phyloP scores from a whole-genome alignment of 2,329 filamentous ascomycete species.

The Penicillium decumbens region DNA sequence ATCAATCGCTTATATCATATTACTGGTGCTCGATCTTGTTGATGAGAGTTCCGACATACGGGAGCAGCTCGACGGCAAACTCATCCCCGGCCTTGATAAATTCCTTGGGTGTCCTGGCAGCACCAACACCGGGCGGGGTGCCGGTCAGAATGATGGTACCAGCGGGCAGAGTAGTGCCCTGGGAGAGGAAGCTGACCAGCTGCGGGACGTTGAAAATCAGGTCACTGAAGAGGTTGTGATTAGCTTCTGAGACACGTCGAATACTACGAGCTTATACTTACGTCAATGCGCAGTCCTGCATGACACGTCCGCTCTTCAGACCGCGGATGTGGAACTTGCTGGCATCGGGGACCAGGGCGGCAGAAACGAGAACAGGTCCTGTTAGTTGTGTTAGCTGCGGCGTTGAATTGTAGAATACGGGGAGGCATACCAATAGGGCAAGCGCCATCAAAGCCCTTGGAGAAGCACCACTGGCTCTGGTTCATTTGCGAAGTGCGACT shows the following conservation, averaged over 20 bases:
- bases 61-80: constrained; percentile 48
- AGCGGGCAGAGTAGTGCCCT: constrained; percentile 41
- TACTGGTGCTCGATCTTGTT: constrained; percentile 41
- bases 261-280: constrained; percentile 19
- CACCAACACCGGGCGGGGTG: constrained; percentile 43
- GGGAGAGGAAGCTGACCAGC: constrained; percentile 39
- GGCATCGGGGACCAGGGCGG: constrained; percentile 30
- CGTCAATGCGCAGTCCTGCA: constrained; percentile 48
- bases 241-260: constrained; percentile 1
- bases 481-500: constrained; percentile 54
- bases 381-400: neutral
- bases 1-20: neutral
- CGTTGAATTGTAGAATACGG: neutral
- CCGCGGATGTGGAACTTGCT: constrained; percentile 34
- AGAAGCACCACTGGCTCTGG: constrained; percentile 55
- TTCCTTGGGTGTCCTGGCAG: constrained; percentile 39
- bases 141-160: constrained; percentile 45
- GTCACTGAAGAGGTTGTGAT: constrained; percentile 38
- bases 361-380: constrained; percentile 50
- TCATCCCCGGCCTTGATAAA: constrained; percentile 46
- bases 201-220: constrained; percentile 52
- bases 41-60: constrained; percentile 48
- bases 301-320: constrained; percentile 48
- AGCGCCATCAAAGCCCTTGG: constrained; percentile 56
- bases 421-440: constrained; percentile 47